phyloP scores from a whole-genome alignment of 805 yeast species.

The Kuraishia molischiana region DNA sequence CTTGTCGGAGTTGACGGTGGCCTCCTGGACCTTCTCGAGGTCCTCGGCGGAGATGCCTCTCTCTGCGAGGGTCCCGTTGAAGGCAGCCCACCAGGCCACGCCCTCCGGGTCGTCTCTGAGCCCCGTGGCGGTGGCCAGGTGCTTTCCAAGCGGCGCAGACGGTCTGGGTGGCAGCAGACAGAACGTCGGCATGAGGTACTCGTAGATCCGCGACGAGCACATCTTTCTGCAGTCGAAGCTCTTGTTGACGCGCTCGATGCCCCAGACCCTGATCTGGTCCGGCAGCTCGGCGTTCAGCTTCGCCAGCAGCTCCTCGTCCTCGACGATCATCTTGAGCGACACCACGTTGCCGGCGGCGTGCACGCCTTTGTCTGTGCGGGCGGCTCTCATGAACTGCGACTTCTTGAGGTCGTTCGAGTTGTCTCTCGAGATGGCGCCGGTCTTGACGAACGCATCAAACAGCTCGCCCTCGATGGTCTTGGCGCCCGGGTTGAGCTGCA shows the following conservation, averaged over 20 bases:
- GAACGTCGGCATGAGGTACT: conserved; percentile 87
- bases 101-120: conserved; percentile 62
- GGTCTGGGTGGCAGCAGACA: conserved; percentile 90
- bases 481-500: conserved; percentile 86
- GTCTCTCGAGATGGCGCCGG: conserved; percentile 83
- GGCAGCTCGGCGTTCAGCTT: conserved; percentile 75
- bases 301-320: conserved; percentile 62
- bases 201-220: conserved; percentile 95
- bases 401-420: conserved; percentile 85
- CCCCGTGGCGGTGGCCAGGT: conserved; percentile 40
- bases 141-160: conserved; percentile 49
- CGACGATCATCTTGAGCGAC: conserved; percentile 74
- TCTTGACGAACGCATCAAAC: conserved; percentile 71
- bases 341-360: conserved; percentile 96
- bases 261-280: conserved; percentile 87
- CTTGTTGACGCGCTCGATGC: conserved; percentile 78
- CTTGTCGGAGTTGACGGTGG: conserved; percentile 23
- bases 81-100: conserved; percentile 58
- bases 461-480: conserved; percentile 87
- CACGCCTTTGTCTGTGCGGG: conserved; percentile 90
- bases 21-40: conserved; percentile 23
- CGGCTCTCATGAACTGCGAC: conserved; percentile 79
- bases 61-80: conserved; percentile 24
- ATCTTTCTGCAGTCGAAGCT: conserved; percentile 90
- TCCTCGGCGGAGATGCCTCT: conserved; percentile 31